Base-by-base conservation (phyloP, 2,329 filamentous ascomycete genomes). In the Aspergillus sp. region DNA sequence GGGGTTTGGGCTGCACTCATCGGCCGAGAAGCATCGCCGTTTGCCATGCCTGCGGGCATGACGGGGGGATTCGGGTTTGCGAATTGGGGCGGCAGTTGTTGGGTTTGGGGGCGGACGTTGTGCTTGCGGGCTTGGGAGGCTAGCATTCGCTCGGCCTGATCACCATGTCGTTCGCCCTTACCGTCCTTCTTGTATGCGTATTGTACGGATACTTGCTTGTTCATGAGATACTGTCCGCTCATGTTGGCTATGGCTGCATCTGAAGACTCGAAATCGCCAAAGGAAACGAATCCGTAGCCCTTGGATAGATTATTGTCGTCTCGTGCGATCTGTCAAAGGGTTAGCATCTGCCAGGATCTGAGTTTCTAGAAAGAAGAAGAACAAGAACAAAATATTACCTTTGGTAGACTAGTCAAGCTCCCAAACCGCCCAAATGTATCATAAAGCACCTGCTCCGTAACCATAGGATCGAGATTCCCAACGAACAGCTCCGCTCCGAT, bases 181-280 rank as follows among this genome's bases (percentile, higher is more conserved):
- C 93, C 93, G 62, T 98, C 93, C 71, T 97, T 97, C 77, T 98
- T 98, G 79, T 95, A 97, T 35, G 93, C 93, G 68, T 97, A 98
- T 69, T 97, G 91, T 40, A 98, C 93, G 2, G 86, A 87, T 58
- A 97, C 85, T 68, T 95, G 87, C 73, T 95, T 95, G 75, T 93
- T 95, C 76, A 94, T 90, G 50, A 98, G 81, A 69, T 93, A 97
- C 72, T 97, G 90, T 44, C 88, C 88, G 65, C 95, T 86, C 85
- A 98, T 90, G 65, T 91, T 93, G 55, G 83, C 79, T 52, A 94
- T 88, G 38, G 93, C 90, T 52, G 88, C 85, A 62, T 98, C 93
- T 7, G 88, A 93, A 57, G 88, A 86, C 62, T 97, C 93, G 65
- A 98, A 98, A 62, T 87, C 86, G 64, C 83, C 83, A 61, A 90